Evolutionary conservation across 176 grass and related monocot genomes (phyloP).

Genomic region (Oryza glumipatula): DNA sequence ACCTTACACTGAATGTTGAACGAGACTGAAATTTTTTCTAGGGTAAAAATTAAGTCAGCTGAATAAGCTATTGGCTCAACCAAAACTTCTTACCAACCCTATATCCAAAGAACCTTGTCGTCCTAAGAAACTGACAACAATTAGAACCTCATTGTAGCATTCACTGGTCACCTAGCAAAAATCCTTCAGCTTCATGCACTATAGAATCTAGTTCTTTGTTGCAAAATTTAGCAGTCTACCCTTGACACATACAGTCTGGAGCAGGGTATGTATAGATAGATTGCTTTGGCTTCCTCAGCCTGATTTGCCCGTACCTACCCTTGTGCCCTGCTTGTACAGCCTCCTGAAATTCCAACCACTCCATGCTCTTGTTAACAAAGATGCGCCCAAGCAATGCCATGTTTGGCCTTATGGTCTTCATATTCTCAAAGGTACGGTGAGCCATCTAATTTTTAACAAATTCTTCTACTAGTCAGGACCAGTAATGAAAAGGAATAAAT

Average conservation of each 20-base stretch:
- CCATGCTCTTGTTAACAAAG: constrained; percentile 86
- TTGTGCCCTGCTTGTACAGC: constrained; percentile 73
- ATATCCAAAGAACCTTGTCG: neutral
- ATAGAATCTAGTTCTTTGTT: neutral
- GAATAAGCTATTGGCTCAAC: constrained; percentile 3
- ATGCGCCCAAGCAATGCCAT: constrained; percentile 86
- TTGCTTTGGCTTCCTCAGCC: constrained; percentile 84
- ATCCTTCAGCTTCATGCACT: neutral
- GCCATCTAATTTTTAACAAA: constrained; percentile 56
- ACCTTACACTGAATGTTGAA: neutral
- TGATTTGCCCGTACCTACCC: constrained; percentile 76
- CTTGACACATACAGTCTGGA: constrained; percentile 93
- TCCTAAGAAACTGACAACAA: neutral
- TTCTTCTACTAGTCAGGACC: constrained; percentile 14
- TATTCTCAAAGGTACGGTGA: constrained; percentile 72
- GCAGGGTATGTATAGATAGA: constrained; percentile 91
- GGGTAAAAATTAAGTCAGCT: neutral
- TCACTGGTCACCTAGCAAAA: neutral
- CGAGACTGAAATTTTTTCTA: neutral
- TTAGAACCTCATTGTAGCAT: neutral
- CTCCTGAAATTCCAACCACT: constrained; percentile 74
- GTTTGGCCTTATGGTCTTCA: constrained; percentile 89
- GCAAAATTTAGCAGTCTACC: constrained; percentile 25
- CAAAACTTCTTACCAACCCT: constrained; percentile 10
- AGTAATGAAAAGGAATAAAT: neutral